Evolutionary conservation across 164 flowering plant genomes (phyloP).

Genomic region (Annona cherimola): DNA sequence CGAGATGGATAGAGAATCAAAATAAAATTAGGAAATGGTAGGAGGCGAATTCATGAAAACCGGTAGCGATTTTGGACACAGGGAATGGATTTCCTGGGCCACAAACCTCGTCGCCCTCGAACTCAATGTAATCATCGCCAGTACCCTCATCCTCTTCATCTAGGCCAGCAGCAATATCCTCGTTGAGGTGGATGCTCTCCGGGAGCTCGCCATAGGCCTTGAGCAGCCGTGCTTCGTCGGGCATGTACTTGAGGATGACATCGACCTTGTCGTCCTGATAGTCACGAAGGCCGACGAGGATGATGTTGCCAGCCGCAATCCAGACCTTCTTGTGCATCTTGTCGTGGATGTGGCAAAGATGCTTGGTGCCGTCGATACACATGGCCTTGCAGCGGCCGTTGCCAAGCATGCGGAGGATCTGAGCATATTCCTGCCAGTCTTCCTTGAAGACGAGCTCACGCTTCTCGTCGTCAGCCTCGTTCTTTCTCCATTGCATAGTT

Average conservation of each 20-base stretch:
- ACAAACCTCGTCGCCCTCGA: slow-evolving; percentile 22
- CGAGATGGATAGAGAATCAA: too few species aligned
- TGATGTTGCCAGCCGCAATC: slow-evolving; percentile 28
- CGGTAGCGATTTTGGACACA: too few species aligned
- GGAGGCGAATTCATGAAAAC: too few species aligned
- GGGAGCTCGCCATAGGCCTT: slow-evolving; percentile 31
- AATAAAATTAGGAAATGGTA: too few species aligned
- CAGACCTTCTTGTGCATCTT: slow-evolving; percentile 27
- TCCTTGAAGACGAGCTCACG: slow-evolving; percentile 30
- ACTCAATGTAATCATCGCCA: slow-evolving; percentile 17
- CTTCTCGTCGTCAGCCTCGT: slow-evolving; percentile 28
- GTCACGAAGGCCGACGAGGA: slow-evolving; percentile 26
- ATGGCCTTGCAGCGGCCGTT: slow-evolving; percentile 53
- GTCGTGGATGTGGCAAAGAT: slow-evolving; percentile 23
- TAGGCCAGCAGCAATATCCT: slow-evolving; percentile 17
- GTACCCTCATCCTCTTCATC: slow-evolving; percentile 23
- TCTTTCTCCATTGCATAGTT: too few species aligned
- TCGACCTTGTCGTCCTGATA: slow-evolving; percentile 29
- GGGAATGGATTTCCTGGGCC: slow-evolving; percentile 28
- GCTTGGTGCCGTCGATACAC: slow-evolving; percentile 39
- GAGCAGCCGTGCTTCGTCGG: too few species aligned
- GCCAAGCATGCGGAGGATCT: slow-evolving; percentile 35
- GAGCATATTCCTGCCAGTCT: slow-evolving; percentile 27
- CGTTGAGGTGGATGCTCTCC: slow-evolving; percentile 21
- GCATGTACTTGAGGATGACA: too few species aligned